Evolutionary conservation across 805 yeast genomes (phyloP).

Genomic region (Lipomyces chichibuensis): DNA sequence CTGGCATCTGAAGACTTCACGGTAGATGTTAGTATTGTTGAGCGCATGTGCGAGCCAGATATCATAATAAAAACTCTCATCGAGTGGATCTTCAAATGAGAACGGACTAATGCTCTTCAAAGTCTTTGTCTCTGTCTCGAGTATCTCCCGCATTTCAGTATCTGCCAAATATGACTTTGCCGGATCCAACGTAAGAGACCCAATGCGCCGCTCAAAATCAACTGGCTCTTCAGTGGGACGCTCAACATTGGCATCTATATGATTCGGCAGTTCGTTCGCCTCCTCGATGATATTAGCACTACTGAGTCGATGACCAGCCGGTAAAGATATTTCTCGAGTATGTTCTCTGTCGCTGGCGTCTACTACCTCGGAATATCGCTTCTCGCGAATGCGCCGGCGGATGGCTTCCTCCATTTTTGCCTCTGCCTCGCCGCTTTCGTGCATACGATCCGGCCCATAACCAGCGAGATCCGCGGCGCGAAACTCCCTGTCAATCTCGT

Average conservation of each 20-base stretch:
- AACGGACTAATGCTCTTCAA: slow-evolving; percentile 78
- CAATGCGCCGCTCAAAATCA: slow-evolving; percentile 6
- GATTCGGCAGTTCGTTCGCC: background rate
- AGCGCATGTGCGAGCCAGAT: slow-evolving; percentile 82
- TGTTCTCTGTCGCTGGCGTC: slow-evolving; percentile 4
- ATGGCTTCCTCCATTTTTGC: slow-evolving; percentile 21
- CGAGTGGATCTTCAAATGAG: slow-evolving; percentile 82
- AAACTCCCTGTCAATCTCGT: background rate
- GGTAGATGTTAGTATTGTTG: slow-evolving; percentile 77
- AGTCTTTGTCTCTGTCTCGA: slow-evolving; percentile 50
- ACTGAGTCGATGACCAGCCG: slow-evolving; percentile 13
- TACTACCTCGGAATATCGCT: background rate
- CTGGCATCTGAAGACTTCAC: slow-evolving; percentile 88
- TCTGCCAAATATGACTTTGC: slow-evolving; percentile 23
- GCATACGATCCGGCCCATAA: slow-evolving; percentile 28
- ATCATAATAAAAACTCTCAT: slow-evolving; percentile 80
- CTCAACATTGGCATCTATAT: background rate
- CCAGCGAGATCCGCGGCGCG: slow-evolving; percentile 27
- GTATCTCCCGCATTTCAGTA: slow-evolving; percentile 49
- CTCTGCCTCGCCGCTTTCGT: slow-evolving; percentile 21
- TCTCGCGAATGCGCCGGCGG: background rate
- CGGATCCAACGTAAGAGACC: slow-evolving; percentile 22
- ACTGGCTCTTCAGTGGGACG: background rate
- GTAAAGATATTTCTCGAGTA: slow-evolving; percentile 20
- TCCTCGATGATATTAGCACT: background rate